phyloP scores from a whole-genome alignment of 192 early-diverging fungal species.

The Martensiomyces pterosporus region DNA sequence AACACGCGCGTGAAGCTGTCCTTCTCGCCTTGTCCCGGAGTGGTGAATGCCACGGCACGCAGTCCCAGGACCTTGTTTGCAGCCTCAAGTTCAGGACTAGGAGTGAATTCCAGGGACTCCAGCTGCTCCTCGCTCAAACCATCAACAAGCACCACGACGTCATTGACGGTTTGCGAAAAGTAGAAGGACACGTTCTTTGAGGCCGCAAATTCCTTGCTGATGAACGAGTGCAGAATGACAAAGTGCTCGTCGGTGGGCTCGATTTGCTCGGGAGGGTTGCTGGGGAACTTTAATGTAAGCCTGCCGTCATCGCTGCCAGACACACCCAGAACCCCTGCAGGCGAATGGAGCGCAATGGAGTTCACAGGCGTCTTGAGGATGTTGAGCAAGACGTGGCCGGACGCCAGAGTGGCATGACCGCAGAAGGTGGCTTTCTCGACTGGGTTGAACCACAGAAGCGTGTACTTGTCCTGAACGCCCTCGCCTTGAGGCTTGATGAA shows the following conservation, averaged over 20 bases:
- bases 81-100: neutral
- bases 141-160: slow-evolving; percentile 6
- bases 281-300: slow-evolving; percentile 1
- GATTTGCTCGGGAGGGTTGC: slow-evolving; percentile 2
- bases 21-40: neutral
- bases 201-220: slow-evolving; percentile 1
- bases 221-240: slow-evolving; percentile 3
- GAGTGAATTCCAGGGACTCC: neutral
- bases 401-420: slow-evolving; percentile 40
- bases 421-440: slow-evolving; percentile 16
- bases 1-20: slow-evolving; percentile 38
- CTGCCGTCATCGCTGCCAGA: neutral
- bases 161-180: slow-evolving; percentile 5
- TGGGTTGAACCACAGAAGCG: slow-evolving; percentile 33
- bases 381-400: slow-evolving; percentile 28
- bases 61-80: slow-evolving; percentile 7
- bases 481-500: slow-evolving; percentile 20
- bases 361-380: neutral
- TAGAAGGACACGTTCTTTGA: neutral
- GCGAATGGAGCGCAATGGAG: slow-evolving; percentile 5
- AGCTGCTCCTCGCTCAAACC: slow-evolving; percentile 1
- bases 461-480: too few relatives aligned
- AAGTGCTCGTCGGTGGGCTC: neutral
- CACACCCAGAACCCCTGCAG: slow-evolving; percentile 1
- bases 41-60: slow-evolving; percentile 6